These are phyloP conservation scores for Cladorrhinum sp. DNA, from an alignment of 2,329 filamentous ascomycete genomes.

Conservation along the genomic window DNA sequence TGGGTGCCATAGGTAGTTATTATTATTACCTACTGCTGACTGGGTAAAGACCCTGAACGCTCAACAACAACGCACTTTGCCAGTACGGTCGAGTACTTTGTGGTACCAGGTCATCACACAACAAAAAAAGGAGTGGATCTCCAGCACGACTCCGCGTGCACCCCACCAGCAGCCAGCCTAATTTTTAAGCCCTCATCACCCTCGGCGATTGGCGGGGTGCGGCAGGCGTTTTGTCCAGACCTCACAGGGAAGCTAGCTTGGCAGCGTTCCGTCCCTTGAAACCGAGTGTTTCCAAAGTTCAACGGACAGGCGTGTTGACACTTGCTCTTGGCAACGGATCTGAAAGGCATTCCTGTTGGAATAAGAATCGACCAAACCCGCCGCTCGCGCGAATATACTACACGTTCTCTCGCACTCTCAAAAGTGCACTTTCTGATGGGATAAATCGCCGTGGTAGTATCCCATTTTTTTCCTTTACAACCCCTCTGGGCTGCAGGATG, in stretches of 20 bases:
- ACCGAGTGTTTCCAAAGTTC: conserved; percentile 3
- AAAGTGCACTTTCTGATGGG: background rate
- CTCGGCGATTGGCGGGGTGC: conserved; percentile 10
- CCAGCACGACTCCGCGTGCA: conserved; percentile 11
- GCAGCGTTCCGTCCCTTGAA: conserved; percentile 10
- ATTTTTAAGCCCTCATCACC: conserved; percentile 11
- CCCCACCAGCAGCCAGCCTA: conserved; percentile 1
- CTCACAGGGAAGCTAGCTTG: conserved; percentile 9
- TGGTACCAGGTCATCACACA: conserved; percentile 1
- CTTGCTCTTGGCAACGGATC: background rate
- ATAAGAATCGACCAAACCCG: background rate
- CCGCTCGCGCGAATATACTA: background rate
- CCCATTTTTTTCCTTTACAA: background rate
- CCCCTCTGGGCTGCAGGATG: conserved; percentile 12
- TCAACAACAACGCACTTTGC: background rate
- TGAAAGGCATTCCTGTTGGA: background rate
- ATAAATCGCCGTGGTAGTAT: conserved; percentile 13
- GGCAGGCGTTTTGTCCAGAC: conserved; percentile 4
- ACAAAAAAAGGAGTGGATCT: conserved; percentile 16
- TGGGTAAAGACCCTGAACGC: background rate
- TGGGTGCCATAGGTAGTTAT: background rate
- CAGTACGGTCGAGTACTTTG: conserved; percentile 11
- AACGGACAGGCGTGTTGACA: conserved; percentile 1
- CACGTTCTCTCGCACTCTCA: conserved; percentile 1
- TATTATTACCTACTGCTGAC: background rate